Evolutionary conservation across 2,329 filamentous ascomycete genomes (phyloP), one percentile per base, ranked within the genome.

Genomic region (Fusarium sulawesiense): DNA sequence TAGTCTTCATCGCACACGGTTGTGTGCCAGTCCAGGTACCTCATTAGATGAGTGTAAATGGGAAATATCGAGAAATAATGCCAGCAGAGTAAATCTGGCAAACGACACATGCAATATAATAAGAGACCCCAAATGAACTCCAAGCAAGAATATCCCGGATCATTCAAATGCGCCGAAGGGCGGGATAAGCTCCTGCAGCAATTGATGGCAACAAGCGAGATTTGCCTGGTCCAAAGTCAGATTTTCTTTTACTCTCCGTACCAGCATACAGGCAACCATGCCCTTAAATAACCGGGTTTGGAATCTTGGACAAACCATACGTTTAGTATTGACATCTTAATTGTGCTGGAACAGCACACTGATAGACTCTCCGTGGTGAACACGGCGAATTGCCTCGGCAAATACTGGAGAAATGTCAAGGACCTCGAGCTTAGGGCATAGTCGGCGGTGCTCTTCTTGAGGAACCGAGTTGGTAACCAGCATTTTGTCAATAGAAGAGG

Each of bases 351-450:
- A 99, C 54, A 99, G 87, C 66, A 96, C 93, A 79, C 94, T 97
- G 82, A 99, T 97, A 77, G 93, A 97, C 84, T 99, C 96, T 76
- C 96, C 96, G 80, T 98, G 94, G 82, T 99, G 96, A 63, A 98
- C 95, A 68, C 96, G 90, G 69, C 96, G 92, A 74, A 98, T 98
- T 53, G 96, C 93, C 86, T 98, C 95, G 64, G 93, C 94, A 79
- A 98, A 98, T 62, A 98, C 91, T 73, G 93, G 91, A 56, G 93
- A 93, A 65, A 98, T 80, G 77, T 98, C 95, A 67, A 99, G 83
- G 51, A 98, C 92, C 79, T 97, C 94, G 54, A 99, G 84, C 84
- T 98, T 98, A 41, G 92, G 88, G 78, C 95, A 97, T 53, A 89
- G 80, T 50, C 90, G 83, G 77, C 89, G 85, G 82, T 98, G 92